These are phyloP conservation scores for Xylaria arbuscula DNA, from an alignment of 2,329 filamentous ascomycete genomes.

Conservation along the genomic window DNA sequence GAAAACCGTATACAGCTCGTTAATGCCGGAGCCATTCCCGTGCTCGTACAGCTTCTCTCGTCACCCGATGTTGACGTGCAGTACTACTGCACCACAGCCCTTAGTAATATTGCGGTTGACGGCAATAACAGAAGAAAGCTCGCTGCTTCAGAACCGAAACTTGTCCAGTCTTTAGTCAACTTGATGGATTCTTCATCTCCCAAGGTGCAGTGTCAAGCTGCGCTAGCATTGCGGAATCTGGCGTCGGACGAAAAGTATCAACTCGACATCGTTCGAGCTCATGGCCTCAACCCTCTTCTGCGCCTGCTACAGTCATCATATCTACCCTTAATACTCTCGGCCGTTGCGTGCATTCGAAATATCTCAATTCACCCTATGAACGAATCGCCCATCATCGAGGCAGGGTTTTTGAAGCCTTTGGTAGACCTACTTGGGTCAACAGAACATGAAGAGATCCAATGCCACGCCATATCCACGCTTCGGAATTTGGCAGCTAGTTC, in stretches of 20 bases:
- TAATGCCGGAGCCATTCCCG: slow-evolving; percentile 96
- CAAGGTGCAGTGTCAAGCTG: slow-evolving; percentile 98
- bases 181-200: slow-evolving; percentile 97
- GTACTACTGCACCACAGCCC: slow-evolving; percentile 98
- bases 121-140: slow-evolving; percentile 89
- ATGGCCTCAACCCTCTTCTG: slow-evolving; percentile 85
- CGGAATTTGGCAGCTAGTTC: slow-evolving; percentile 96
- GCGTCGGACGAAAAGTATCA: slow-evolving; percentile 99
- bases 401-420: slow-evolving; percentile 91
- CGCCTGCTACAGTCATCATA: slow-evolving; percentile 95
- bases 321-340: slow-evolving; percentile 92
- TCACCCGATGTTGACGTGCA: slow-evolving; percentile 97
- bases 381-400: slow-evolving; percentile 98
- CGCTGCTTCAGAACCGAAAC: slow-evolving; percentile 86
- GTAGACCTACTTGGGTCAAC: slow-evolving; percentile 95
- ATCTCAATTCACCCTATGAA: slow-evolving; percentile 98
- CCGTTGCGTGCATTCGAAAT: slow-evolving; percentile 97
- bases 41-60: slow-evolving; percentile 92
- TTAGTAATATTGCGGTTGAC: slow-evolving; percentile 98
- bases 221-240: slow-evolving; percentile 90
- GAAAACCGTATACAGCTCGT: slow-evolving; percentile 98
- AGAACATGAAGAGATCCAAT: slow-evolving; percentile 98
- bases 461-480: slow-evolving; percentile 96
- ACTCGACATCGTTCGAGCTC: slow-evolving; percentile 92
- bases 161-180: slow-evolving; percentile 93